Percentiles rank a stretch among this genome's conserved stretches.
Evolutionary conservation across 1,284 basidiomycete species (phyloP).

Genomic region (Chalciporus sp.): DNA sequence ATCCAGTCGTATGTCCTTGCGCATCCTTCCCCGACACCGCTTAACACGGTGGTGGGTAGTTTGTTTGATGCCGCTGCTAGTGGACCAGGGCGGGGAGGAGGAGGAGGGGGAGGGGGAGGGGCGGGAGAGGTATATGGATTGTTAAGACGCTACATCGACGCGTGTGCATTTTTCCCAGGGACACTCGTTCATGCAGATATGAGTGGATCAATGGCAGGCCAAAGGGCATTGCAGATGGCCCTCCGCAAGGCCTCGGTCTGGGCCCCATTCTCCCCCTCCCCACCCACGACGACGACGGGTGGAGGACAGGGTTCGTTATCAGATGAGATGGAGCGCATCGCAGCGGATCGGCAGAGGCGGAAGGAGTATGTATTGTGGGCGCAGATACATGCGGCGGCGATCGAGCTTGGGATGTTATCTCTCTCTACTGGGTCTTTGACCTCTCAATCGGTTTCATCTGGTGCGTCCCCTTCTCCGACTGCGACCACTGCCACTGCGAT

Average conservation of each 20-base stretch:
- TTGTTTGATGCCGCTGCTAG: conserved; percentile 48
- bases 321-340: conserved; percentile 61
- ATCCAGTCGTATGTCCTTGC: conserved; percentile 48
- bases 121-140: conserved; percentile 25
- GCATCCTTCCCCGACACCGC: conserved; percentile 47
- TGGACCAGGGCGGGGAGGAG: too few relatives aligned
- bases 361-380: conserved; percentile 65
- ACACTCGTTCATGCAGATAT: conserved; percentile 52
- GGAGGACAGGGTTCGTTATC: conserved; percentile 35
- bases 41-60: conserved; percentile 49
- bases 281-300: neutral
- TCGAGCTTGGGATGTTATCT: conserved; percentile 49
- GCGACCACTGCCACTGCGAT: neutral
- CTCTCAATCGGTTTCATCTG: too few relatives aligned
- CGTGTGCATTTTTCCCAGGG: conserved; percentile 48
- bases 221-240: conserved; percentile 54
- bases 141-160: conserved; percentile 51
- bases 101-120: too few relatives aligned
- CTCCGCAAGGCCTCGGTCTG: conserved; percentile 57
- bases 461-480: neutral
- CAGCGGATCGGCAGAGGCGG: conserved; percentile 53
- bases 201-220: conserved; percentile 51
- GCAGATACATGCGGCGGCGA: conserved; percentile 57
- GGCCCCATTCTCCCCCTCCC: conserved; percentile 25
- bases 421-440: neutral